Percentiles rank a stretch among this genome's conserved stretches.
phyloP scores from a whole-genome alignment of 1,284 basidiomycete genomes.

The Cutaneotrichosporon mucoides region DNA sequence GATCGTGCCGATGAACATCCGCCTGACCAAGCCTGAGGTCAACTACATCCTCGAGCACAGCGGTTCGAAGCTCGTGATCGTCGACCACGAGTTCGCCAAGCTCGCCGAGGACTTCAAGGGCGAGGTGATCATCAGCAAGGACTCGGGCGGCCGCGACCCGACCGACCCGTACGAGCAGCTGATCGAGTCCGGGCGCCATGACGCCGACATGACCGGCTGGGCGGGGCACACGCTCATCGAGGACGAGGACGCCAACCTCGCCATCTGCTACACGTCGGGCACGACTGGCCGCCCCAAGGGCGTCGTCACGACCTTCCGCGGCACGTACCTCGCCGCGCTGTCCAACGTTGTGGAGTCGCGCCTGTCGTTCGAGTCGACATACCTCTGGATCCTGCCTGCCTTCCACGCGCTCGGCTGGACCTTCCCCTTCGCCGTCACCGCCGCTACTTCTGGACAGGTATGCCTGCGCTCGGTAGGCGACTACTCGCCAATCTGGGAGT shows the following conservation, averaged over 20 bases:
- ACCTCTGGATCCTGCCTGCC: constrained; percentile 31
- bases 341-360: constrained; percentile 15
- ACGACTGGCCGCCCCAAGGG: constrained; percentile 22
- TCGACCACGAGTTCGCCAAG: constrained; percentile 20
- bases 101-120: constrained; percentile 18
- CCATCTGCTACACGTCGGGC: constrained; percentile 23
- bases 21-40: constrained; percentile 19
- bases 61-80: constrained; percentile 9
- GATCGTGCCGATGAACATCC: constrained; percentile 20
- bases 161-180: constrained; percentile 17
- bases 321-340: constrained; percentile 17
- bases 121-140: constrained; percentile 16
- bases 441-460: constrained; percentile 13
- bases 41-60: constrained; percentile 21
- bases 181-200: constrained; percentile 14
- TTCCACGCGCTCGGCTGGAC: constrained; percentile 22
- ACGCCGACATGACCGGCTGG: constrained; percentile 16
- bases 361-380: constrained; percentile 26
- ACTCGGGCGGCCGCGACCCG: constrained; percentile 15
- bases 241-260: constrained; percentile 17
- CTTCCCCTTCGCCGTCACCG: constrained; percentile 19
- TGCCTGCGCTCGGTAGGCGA: constrained; percentile 20
- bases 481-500: constrained; percentile 19
- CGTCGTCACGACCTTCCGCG: constrained; percentile 18
- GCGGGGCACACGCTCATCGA: constrained; percentile 17